Evolutionary conservation across 176 grass and related monocot species (phyloP).

Genomic region (Echinochloa phyllopogon): DNA sequence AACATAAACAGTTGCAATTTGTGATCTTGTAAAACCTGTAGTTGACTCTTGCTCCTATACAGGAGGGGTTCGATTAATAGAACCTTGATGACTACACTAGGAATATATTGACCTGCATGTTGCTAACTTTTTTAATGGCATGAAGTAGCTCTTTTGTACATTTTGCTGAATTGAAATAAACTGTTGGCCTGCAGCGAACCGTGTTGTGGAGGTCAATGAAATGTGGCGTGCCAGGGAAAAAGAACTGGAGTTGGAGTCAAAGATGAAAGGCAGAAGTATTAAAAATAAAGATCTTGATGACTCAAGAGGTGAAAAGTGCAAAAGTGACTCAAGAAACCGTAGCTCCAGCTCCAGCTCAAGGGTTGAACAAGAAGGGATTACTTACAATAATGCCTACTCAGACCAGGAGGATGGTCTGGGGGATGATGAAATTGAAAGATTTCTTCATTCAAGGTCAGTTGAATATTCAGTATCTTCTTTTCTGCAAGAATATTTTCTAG

Average conservation of each 20-base stretch:
- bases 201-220: conserved; percentile 83
- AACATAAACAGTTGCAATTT: neutral
- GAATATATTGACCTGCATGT: neutral
- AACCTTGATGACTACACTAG: too few relatives aligned
- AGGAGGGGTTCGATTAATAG: too few relatives aligned
- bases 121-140: neutral
- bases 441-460: conserved; percentile 87
- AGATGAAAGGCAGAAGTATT: conserved; percentile 42
- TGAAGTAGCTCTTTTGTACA: neutral
- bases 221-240: conserved; percentile 93
- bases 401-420: conserved; percentile 56
- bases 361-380: conserved; percentile 38
- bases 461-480: neutral
- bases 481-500: neutral
- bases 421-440: conserved; percentile 81
- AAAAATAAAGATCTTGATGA: conserved; percentile 36
- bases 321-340: conserved; percentile 46
- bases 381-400: conserved; percentile 47
- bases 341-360: conserved; percentile 57
- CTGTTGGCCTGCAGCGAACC: conserved; percentile 68
- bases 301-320: conserved; percentile 49
- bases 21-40: neutral
- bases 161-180: conserved; percentile 16
- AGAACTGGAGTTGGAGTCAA: conserved; percentile 79
- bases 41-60: neutral